A percentile compares a stretch with the other conserved stretches of the same genome.
Conservation (phyloP, 2,329 filamentous ascomycete species). For the Microdochium bolleyi region DNA sequence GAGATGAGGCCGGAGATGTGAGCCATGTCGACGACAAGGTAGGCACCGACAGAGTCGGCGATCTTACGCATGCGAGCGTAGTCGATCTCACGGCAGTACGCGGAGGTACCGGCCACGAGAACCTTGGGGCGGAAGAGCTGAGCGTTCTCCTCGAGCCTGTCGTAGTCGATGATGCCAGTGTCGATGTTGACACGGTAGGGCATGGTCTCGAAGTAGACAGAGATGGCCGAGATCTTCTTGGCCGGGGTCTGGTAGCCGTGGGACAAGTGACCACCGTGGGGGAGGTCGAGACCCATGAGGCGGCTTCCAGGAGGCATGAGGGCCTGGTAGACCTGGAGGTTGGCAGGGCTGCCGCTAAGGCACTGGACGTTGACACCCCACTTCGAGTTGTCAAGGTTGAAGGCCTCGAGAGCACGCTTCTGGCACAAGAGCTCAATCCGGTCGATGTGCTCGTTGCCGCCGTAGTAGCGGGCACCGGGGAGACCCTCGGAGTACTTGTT, state of each 20-base stretch:
- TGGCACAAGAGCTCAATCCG: slow-evolving; percentile 94
- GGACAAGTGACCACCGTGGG: slow-evolving; percentile 88
- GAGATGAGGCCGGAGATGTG: slow-evolving; percentile 97
- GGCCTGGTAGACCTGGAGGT: slow-evolving; percentile 96
- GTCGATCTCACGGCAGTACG: slow-evolving; percentile 97
- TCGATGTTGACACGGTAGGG: slow-evolving; percentile 86
- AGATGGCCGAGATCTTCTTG: slow-evolving; percentile 96
- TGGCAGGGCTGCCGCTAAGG: slow-evolving; percentile 86
- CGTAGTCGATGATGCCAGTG: slow-evolving; percentile 96
- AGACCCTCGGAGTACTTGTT: slow-evolving; percentile 99
- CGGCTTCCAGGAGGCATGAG: slow-evolving; percentile 93
- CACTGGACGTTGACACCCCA: slow-evolving; percentile 99
- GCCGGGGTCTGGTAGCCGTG: slow-evolving; percentile 96
- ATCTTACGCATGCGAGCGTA: slow-evolving; percentile 95
- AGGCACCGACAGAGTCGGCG: slow-evolving; percentile 86
- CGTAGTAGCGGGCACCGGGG: slow-evolving; percentile 96
- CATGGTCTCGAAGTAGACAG: slow-evolving; percentile 98
- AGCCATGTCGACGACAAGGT: slow-evolving; percentile 95
- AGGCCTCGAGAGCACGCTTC: slow-evolving; percentile 83
- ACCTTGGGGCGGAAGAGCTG: slow-evolving; percentile 92
- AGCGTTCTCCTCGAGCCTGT: slow-evolving; percentile 82
- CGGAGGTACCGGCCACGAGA: slow-evolving; percentile 91
- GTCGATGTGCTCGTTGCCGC: slow-evolving; percentile 98
- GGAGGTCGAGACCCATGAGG: slow-evolving; percentile 92
- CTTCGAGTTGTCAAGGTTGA: slow-evolving; percentile 76